A percentile compares a stretch with the other conserved stretches of the same genome.
Conservation (phyloP, 495 filamentous ascomycete species). For the Aspergillus bertholletiae region DNA sequence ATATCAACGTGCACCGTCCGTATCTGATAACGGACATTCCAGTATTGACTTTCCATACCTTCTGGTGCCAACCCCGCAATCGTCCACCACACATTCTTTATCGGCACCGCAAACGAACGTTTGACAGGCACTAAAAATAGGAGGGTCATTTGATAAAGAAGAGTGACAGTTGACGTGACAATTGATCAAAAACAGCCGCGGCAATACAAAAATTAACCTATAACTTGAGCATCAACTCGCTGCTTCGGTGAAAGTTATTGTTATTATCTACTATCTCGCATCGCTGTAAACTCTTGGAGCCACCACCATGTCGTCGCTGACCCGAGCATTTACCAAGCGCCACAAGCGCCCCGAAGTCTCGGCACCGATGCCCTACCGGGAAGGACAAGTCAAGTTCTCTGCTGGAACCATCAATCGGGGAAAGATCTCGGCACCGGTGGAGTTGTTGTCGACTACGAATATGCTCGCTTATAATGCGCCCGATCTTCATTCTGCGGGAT, state of each 20-base stretch:
- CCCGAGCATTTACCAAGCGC: slow-evolving; percentile 66
- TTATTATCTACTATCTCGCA: neutral
- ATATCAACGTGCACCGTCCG: neutral
- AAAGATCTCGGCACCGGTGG: slow-evolving; percentile 84
- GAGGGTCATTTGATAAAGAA: neutral
- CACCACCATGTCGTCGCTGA: slow-evolving; percentile 47
- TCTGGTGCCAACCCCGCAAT: slow-evolving; percentile 31
- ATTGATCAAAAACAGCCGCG: slow-evolving; percentile 6
- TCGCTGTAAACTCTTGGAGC: neutral
- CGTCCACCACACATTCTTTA: slow-evolving; percentile 30
- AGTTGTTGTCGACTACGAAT: slow-evolving; percentile 90
- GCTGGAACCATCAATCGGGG: slow-evolving; percentile 48
- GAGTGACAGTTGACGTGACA: neutral
- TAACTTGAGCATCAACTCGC: neutral
- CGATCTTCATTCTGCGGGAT: slow-evolving; percentile 57
- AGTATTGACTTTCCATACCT: slow-evolving; percentile 30
- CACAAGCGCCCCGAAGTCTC: slow-evolving; percentile 49
- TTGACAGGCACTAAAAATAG: slow-evolving; percentile 18
- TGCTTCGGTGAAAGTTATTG: neutral
- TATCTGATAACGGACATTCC: slow-evolving; percentile 34
- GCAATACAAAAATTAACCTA: slow-evolving; percentile 10
- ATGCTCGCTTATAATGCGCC: slow-evolving; percentile 93
- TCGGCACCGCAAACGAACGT: slow-evolving; percentile 14
- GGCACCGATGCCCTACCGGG: slow-evolving; percentile 46
- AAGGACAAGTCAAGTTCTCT: slow-evolving; percentile 44